phyloP scores from a whole-genome alignment of 306 rosid species.

The Vicia villosa region DNA sequence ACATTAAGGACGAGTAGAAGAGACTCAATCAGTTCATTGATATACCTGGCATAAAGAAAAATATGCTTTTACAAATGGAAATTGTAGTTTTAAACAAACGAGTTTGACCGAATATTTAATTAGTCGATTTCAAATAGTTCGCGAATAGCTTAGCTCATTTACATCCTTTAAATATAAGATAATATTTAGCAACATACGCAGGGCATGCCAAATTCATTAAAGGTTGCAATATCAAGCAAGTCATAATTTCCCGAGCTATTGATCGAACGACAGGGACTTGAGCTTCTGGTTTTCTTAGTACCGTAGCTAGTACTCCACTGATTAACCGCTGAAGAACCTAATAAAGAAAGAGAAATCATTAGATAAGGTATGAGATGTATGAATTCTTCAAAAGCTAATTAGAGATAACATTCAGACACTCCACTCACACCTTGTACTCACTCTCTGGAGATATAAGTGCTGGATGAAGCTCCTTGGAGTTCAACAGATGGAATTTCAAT shows the following conservation, averaged over 20 bases:
- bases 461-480: conserved; percentile 97
- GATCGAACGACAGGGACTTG: conserved; percentile 86
- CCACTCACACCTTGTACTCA: conserved; percentile 99
- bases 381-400: conserved; percentile 31
- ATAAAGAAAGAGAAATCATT: conserved; percentile 43
- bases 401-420: conserved; percentile 49
- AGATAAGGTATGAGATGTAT: conserved; percentile 40
- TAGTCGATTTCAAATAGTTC: too few relatives aligned
- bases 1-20: conserved; percentile 60
- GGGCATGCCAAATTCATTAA: conserved; percentile 86
- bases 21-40: conserved; percentile 84
- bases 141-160: too few relatives aligned
- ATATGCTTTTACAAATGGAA: conserved; percentile 17
- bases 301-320: conserved; percentile 82
- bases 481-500: conserved; percentile 81
- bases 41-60: conserved; percentile 60
- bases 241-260: conserved; percentile 87
- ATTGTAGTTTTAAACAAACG: not conserved
- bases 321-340: conserved; percentile 87
- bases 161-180: conserved; percentile 4
- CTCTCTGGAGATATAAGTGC: conserved; percentile 95
- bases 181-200: conserved; percentile 64
- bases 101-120: too few relatives aligned
- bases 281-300: conserved; percentile 80
- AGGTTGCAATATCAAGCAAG: conserved; percentile 90